Evolutionary conservation across 306 rosid genomes (phyloP).

Genomic region (Ziziphus jujuba): DNA sequence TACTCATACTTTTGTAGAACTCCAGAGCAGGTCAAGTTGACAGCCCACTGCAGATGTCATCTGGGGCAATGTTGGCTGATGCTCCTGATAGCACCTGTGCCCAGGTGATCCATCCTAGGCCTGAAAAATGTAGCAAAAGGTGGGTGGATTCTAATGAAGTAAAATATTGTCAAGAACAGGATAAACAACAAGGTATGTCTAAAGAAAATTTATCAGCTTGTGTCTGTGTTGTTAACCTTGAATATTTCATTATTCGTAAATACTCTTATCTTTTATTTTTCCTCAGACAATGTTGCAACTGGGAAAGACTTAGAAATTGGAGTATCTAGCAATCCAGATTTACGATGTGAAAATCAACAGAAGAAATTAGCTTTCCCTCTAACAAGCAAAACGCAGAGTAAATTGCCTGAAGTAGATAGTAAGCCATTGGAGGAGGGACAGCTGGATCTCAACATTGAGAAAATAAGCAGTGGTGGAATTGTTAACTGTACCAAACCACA

Average conservation of each 20-base stretch:
- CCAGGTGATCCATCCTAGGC: slow-evolving; percentile 45
- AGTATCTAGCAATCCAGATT: slow-evolving; percentile 26
- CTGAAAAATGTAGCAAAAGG: slow-evolving; percentile 36
- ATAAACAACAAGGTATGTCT: slow-evolving; percentile 51
- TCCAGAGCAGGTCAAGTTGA: slow-evolving; percentile 47
- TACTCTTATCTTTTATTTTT: slow-evolving; percentile 11
- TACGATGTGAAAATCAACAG: slow-evolving; percentile 24
- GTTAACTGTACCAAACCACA: slow-evolving; percentile 39
- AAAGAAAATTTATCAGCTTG: slow-evolving; percentile 15
- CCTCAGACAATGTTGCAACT: slow-evolving; percentile 42
- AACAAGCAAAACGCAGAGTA: slow-evolving; percentile 30
- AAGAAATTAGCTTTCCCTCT: slow-evolving; percentile 34
- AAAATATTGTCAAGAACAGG: slow-evolving; percentile 43
- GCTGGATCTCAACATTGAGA: slow-evolving; percentile 33
- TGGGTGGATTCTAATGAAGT: slow-evolving; percentile 39
- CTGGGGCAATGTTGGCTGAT: slow-evolving; percentile 38
- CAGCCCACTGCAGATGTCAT: slow-evolving; percentile 42
- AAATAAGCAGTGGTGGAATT: slow-evolving; percentile 25
- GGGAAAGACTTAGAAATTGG: slow-evolving; percentile 49
- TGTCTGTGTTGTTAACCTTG: slow-evolving; percentile 1
- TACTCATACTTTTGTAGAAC: slow-evolving; percentile 39
- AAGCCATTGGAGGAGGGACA: slow-evolving; percentile 33
- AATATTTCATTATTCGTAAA: slow-evolving; percentile 21
- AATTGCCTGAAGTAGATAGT: slow-evolving; percentile 33
- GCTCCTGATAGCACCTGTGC: slow-evolving; percentile 55